phyloP scores from a whole-genome alignment of 2,329 filamentous ascomycete genomes.

The Colletotrichum sp. region DNA sequence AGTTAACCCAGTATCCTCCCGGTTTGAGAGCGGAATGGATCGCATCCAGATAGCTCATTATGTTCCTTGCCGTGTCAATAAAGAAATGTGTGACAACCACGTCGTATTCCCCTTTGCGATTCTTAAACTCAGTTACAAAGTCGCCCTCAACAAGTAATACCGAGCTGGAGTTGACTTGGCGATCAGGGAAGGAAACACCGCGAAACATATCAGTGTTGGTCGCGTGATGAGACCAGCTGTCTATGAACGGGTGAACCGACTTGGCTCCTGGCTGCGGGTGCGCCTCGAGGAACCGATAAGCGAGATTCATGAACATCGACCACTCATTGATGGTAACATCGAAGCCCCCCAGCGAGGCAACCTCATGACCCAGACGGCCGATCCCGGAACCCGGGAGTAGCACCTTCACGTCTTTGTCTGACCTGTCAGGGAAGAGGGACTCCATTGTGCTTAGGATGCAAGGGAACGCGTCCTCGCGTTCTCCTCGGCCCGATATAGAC shows the following conservation, averaged over 20 bases:
- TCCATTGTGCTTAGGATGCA: constrained; percentile 41
- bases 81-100: constrained; percentile 63
- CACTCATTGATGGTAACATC: constrained; percentile 62
- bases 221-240: constrained; percentile 62
- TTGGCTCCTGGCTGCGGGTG: constrained; percentile 28
- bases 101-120: constrained; percentile 43
- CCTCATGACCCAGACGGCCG: constrained; percentile 57
- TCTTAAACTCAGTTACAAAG: constrained; percentile 50
- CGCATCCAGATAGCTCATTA: constrained; percentile 59
- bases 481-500: constrained; percentile 51
- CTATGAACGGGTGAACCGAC: constrained; percentile 56
- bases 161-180: constrained; percentile 31
- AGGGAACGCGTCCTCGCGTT: constrained; percentile 48
- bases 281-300: constrained; percentile 53
- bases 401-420: constrained; percentile 34
- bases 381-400: constrained; percentile 60
- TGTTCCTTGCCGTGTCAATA: constrained; percentile 64
- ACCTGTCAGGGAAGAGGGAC: constrained; percentile 32
- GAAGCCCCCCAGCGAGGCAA: constrained; percentile 49
- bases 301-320: constrained; percentile 62
- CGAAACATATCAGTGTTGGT: constrained; percentile 52
- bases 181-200: constrained; percentile 50
- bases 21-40: constrained; percentile 51
- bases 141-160: constrained; percentile 61
- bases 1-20: constrained; percentile 61